These are phyloP conservation scores for Yamadazyma jaroonii DNA, from an alignment of 1,139 yeast genomes.

Conservation along the genomic window DNA sequence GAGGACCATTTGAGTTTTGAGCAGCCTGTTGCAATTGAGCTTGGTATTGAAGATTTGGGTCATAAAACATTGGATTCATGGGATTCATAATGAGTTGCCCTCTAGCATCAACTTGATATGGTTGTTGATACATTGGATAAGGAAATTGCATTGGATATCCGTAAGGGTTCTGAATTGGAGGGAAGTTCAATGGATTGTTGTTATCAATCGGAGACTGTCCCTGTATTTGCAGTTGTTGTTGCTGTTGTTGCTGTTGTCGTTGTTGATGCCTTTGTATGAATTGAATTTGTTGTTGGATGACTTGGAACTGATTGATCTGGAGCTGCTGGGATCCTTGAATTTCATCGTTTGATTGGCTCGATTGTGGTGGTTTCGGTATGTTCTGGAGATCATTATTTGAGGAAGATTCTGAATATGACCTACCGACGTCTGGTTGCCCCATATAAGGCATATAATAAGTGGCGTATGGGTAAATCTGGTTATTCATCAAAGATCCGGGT, in stretches of 20 bases:
- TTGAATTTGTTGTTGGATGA: background rate
- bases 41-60: no score
- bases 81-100: background rate
- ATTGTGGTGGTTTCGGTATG: no score
- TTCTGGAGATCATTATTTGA: no score
- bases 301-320: background rate
- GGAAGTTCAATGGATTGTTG: background rate
- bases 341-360: background rate
- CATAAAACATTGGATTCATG: no score
- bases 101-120: constrained; percentile 1
- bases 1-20: no score
- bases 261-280: background rate
- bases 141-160: constrained; percentile 5
- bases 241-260: background rate
- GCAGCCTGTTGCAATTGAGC: no score
- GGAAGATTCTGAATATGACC: no score
- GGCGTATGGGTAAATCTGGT: no score
- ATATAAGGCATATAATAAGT: no score
- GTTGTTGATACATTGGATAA: constrained; percentile 4
- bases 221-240: background rate
- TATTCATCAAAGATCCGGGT: no score
- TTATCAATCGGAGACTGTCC: background rate
- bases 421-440: no score
- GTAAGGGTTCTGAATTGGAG: background rate
- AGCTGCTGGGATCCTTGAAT: background rate